These are phyloP conservation scores for Magnusiomyces paraingens DNA, from an alignment of 1,139 yeast species.

Conservation along the genomic window DNA sequence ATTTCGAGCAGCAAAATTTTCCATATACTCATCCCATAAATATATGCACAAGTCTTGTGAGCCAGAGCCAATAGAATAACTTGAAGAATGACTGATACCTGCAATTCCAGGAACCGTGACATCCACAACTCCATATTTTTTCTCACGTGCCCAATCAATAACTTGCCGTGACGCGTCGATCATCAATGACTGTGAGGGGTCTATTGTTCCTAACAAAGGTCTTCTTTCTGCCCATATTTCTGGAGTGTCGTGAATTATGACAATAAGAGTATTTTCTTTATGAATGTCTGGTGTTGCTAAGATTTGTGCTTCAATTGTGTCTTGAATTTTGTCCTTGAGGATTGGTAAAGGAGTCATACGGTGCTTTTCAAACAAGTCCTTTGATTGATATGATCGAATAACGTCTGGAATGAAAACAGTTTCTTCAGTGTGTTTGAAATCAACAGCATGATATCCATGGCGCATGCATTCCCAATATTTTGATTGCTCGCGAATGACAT, in stretches of 20 bases:
- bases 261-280: constrained; percentile 49
- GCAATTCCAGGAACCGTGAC: constrained; percentile 57
- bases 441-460: constrained; percentile 52
- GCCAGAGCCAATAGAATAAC: constrained; percentile 19
- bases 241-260: constrained; percentile 86
- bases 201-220: constrained; percentile 72
- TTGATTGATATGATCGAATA: constrained; percentile 63
- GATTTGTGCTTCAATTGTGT: constrained; percentile 57
- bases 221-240: constrained; percentile 87
- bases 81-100: constrained; percentile 19
- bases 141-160: constrained; percentile 48
- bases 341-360: constrained; percentile 68
- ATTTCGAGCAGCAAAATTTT: constrained; percentile 60
- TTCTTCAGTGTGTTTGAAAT: constrained; percentile 18
- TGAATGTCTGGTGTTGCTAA: constrained; percentile 71
- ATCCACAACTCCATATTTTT: constrained; percentile 71
- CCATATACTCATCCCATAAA: constrained; percentile 86
- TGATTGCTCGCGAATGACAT: constrained; percentile 74
- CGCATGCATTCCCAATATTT: constrained; percentile 81
- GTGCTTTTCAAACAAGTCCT: constrained; percentile 47
- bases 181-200: constrained; percentile 61
- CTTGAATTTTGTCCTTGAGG: constrained; percentile 35
- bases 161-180: constrained; percentile 54
- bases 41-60: constrained; percentile 72
- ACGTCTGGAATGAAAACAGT: constrained; percentile 42